Base-by-base conservation (phyloP, 1,139 yeast genomes). In the Geotrichum restrictum region DNA sequence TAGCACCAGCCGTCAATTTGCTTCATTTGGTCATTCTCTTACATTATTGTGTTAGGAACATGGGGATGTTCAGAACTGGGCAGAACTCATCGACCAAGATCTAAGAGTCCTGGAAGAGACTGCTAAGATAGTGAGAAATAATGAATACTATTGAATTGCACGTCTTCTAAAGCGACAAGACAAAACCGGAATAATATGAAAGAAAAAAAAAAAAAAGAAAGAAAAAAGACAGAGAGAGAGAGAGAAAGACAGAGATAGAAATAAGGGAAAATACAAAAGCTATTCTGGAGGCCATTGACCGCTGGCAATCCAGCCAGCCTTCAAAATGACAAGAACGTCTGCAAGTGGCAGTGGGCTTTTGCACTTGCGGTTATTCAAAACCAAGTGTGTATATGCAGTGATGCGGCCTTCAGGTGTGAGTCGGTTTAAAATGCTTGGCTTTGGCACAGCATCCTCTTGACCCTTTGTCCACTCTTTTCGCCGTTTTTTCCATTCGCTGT, bases 241-340 rank as follows among this genome's bases (percentile, higher is more conserved):
- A 4, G n/a, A 19, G 6, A 21, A 10, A 14, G 27, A 21, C 2
- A 16, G 21, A 22, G 11, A n/a, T 2, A 18, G 21, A n/a, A 7
- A 22, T 11, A 18, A 3, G 27, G 29, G 27, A 37, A 27, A 29
- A 44, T 34, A 33, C 32, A 44, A n/a, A 10, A 3, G 5, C 19
- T n/a, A 44, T 14, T 40, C 32, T 3, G 45, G 8, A 13, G 72
- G 73, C 76, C 75, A 73, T 18, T 71, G 65, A 6, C 74, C 75
- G 44, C 68, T 69, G 34, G 68, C 67, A 7, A 75, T 71, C 87
- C 87, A 82, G n/a, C 87, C 87, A 18, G 79, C 78, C 62, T 80
- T 78, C 54, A 82, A 74, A 42, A 82, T 69, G 46, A 71, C 69
- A 51, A 80, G 67, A 55, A 80, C 75, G 59, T 80, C 85, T 41